A percentile compares a stretch with the other conserved stretches of the same genome.
Conservation (phyloP, 2,329 filamentous ascomycete species). For the Hypoxylon sp. region DNA sequence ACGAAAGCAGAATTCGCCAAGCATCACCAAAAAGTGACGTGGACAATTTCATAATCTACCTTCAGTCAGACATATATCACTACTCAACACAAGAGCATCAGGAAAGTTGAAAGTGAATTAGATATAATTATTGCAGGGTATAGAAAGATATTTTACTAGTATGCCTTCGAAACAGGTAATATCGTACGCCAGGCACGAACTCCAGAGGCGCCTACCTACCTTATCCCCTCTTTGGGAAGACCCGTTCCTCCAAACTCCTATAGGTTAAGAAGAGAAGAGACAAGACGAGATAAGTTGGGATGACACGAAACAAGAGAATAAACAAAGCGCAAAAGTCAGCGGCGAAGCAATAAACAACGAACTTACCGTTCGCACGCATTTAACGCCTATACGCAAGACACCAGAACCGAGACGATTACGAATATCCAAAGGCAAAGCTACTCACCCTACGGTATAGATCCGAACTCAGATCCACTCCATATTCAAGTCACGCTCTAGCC, state of each 20-base stretch:
- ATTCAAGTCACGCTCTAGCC: conserved; percentile 19
- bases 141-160: conserved; percentile 12
- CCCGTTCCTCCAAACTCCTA: too few species aligned
- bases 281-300: not conserved
- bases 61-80: too few species aligned
- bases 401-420: too few species aligned
- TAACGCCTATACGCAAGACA: not conserved
- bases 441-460: not conserved
- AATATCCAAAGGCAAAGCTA: not conserved
- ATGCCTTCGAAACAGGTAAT: conserved; percentile 4
- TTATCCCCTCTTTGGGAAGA: not conserved
- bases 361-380: conserved; percentile 1
- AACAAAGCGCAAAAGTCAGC: not conserved
- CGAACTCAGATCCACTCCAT: conserved; percentile 35
- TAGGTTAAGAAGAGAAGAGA: too few species aligned
- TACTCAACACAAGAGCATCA: too few species aligned
- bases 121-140: not conserved
- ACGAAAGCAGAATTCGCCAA: too few species aligned
- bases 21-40: too few species aligned
- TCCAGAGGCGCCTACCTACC: conserved; percentile 12
- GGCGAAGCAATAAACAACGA: not conserved
- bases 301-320: not conserved
- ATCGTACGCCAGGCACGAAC: not conserved
- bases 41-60: too few species aligned
- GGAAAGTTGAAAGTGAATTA: too few species aligned